Evolutionary conservation across 2,329 filamentous ascomycete species (phyloP).

Genomic region (Grosmannia penicillata): DNA sequence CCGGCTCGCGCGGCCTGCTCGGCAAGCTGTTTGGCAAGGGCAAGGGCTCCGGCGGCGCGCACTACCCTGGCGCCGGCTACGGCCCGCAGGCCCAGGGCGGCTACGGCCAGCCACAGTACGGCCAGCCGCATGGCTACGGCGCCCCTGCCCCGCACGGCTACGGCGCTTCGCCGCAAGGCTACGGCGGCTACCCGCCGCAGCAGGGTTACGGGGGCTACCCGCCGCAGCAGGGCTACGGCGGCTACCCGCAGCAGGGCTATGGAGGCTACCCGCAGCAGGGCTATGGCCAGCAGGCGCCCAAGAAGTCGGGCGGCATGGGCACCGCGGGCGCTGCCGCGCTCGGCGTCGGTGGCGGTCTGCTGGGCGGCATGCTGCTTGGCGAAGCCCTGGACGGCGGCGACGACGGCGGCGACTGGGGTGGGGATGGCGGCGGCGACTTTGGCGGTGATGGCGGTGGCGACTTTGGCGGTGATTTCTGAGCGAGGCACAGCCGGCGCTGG

Average conservation of each 20-base stretch:
- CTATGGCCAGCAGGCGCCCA: slow-evolving; percentile 22
- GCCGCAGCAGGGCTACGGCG: slow-evolving; percentile 18
- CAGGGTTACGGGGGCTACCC: slow-evolving; percentile 19
- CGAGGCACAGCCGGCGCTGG: too few species aligned
- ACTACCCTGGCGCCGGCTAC: slow-evolving; percentile 15
- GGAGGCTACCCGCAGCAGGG: slow-evolving; percentile 16
- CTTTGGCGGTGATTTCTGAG: slow-evolving; percentile 25
- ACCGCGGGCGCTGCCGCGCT: slow-evolving; percentile 59
- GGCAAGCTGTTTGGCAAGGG: slow-evolving; percentile 34
- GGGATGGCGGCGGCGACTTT: slow-evolving; percentile 7
- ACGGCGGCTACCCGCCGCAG: slow-evolving; percentile 17
- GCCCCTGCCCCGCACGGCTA: slow-evolving; percentile 12
- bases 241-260: slow-evolving; percentile 15
- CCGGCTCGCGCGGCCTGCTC: slow-evolving; percentile 29
- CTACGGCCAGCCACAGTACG: slow-evolving; percentile 12
- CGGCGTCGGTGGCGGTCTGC: slow-evolving; percentile 64
- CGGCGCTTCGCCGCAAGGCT: slow-evolving; percentile 16
- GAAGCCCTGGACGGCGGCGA: slow-evolving; percentile 50
- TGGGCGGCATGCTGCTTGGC: slow-evolving; percentile 62
- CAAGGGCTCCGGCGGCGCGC: slow-evolving; percentile 9
- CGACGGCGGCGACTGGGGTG: slow-evolving; percentile 34
- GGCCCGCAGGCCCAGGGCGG: slow-evolving; percentile 9
- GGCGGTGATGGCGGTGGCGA: slow-evolving; percentile 17
- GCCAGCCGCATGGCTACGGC: slow-evolving; percentile 8
- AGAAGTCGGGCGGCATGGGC: slow-evolving; percentile 35